These are phyloP conservation scores for Immersiella caudata DNA, from an alignment of 495 filamentous ascomycete genomes.

Conservation along the genomic window DNA sequence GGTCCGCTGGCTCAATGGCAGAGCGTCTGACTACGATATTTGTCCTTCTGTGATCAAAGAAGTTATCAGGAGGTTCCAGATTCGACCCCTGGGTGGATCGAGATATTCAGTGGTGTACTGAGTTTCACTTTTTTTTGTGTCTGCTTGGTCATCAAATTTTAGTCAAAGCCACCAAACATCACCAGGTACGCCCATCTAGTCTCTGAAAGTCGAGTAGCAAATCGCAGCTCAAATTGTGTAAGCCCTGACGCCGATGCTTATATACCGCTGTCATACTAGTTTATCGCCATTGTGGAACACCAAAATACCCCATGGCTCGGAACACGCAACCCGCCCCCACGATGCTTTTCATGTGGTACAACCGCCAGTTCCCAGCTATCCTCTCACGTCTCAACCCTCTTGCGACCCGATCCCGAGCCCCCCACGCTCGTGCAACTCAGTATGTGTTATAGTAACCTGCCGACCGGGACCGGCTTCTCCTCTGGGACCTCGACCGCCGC, in stretches of 20 bases:
- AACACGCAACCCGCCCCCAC: not conserved
- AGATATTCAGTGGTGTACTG: not conserved
- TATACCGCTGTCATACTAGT: not conserved
- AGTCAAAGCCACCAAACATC: too few relatives aligned
- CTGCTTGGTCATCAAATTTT: too few relatives aligned
- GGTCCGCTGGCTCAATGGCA: too few relatives aligned
- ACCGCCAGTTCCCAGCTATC: not conserved
- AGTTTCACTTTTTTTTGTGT: too few relatives aligned
- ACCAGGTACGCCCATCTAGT: too few relatives aligned
- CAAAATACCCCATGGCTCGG: too few relatives aligned
- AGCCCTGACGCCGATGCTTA: not conserved
- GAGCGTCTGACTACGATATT: too few relatives aligned
- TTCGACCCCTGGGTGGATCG: not conserved
- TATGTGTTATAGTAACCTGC: constrained; percentile 29
- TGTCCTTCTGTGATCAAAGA: too few relatives aligned
- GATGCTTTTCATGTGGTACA: not conserved
- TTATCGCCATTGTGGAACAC: not conserved
- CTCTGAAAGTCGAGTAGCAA: constrained; percentile 28
- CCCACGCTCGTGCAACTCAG: not conserved
- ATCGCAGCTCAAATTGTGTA: not conserved
- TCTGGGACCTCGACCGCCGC: constrained; percentile 14
- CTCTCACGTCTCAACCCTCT: not conserved
- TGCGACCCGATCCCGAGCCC: not conserved
- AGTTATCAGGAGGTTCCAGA: too few relatives aligned
- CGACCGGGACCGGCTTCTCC: constrained; percentile 24